These are phyloP conservation scores for Paramecium bursaria DNA, from an alignment of 73 alveolate genomes.

Conservation along the genomic window DNA sequence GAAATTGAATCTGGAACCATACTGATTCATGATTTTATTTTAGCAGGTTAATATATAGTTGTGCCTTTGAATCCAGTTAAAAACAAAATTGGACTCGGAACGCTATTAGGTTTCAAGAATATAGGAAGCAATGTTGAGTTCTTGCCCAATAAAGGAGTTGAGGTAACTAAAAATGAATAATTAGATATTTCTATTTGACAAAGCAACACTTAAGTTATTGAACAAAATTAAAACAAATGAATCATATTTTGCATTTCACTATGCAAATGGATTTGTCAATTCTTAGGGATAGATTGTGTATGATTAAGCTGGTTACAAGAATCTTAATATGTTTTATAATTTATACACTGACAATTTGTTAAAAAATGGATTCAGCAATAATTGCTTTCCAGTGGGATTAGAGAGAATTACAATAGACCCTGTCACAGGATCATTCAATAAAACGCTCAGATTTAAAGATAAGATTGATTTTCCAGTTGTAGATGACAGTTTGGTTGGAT, in stretches of 20 bases:
- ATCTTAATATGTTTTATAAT: neutral
- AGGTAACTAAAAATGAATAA: neutral
- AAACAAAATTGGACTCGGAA: neutral
- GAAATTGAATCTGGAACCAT: constrained; percentile 7
- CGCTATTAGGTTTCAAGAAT: neutral
- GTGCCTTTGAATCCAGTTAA: constrained; percentile 3
- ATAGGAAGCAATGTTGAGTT: neutral
- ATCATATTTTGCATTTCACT: constrained; percentile 4
- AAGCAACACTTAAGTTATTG: neutral
- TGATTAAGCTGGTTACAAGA: neutral
- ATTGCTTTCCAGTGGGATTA: no score
- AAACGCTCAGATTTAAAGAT: constrained; percentile 1
- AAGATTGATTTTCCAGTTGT: constrained; percentile 34
- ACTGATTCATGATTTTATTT: constrained; percentile 52
- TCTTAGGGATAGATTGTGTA: neutral
- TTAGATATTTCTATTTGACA: constrained; percentile 34
- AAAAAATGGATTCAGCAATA: constrained; percentile 23
- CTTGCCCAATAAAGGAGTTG: neutral
- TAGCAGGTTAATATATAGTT: constrained; percentile 39
- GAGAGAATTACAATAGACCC: no score
- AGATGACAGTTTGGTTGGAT: constrained; percentile 41
- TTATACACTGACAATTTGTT: neutral
- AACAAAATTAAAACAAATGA: constrained; percentile 1
- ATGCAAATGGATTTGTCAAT: constrained; percentile 39
- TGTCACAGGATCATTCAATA: neutral